Base-by-base conservation (phyloP, 441 rosid species). In the Brassica hybrid region DNA sequence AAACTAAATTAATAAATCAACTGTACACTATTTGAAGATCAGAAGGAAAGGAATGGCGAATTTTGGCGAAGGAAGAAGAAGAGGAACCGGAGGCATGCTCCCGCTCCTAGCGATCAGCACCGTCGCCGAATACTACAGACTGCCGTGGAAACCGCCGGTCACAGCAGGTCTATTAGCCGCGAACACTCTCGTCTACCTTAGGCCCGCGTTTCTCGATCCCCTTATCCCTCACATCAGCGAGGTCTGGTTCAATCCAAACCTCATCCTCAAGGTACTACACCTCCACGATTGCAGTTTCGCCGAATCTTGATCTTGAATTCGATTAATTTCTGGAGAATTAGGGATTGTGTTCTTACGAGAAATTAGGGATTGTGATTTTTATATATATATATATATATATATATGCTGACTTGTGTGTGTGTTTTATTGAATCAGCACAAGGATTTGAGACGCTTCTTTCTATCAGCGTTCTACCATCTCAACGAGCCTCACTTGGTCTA, bases 91-190 rank as follows among this genome's bases (percentile, higher is more conserved):
- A 48, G 91, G 97, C 54, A 79, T 93, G 96, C 41, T 94, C 72
- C 93, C 96, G 27, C 73, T 94, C 16, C 85, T 93, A 4, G 97
- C 94, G 25, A 25, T 94, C 50, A 94, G 92, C 82, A 87, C 93
- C 23, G 85, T 85, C 59, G 84, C 65, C 61, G 94, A 90, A 83
- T 91, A 93, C 80, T 86, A 88, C 71, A 79, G 96, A 69, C 84
- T 91, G 56, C 91, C 90, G n/a, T 84, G 94, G 93, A 94, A 91
- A 81, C 98, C 99, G 0, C 99, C 99, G 0, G 91, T 94, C 56
- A 93, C 97, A n/a, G 94, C 91, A 10, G 91, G 87, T 54, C 91
- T 93, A 14, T 73, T 94, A 16, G 92, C 89, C 32, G 88, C 94
- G 52, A 93, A 93, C 72, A 84, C 92, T 62, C 86, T 93, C 69